These are phyloP conservation scores for Cutaneotrichosporon dermatis DNA, from an alignment of 1,284 basidiomycete genomes.

Conservation along the genomic window DNA sequence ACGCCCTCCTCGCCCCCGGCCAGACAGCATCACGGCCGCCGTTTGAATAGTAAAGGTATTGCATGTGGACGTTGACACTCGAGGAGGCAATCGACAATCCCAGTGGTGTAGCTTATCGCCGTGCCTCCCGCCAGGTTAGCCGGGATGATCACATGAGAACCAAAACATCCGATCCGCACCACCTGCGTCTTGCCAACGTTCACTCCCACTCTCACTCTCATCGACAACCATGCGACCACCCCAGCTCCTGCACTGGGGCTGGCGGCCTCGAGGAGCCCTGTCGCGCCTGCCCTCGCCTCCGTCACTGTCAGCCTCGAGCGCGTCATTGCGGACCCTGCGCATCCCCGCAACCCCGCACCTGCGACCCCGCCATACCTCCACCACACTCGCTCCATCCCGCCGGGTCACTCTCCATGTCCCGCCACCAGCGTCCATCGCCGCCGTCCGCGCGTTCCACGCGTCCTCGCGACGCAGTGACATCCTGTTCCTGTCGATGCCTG, in stretches of 20 bases:
- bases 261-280: not conserved
- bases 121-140: too few species aligned
- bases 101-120: too few species aligned
- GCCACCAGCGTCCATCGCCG: too few species aligned
- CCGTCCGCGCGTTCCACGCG: conserved; percentile 36
- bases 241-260: not conserved
- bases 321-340: not conserved
- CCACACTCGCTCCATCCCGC: not conserved
- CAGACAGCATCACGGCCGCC: too few species aligned
- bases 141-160: too few species aligned
- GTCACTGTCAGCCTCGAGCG: not conserved
- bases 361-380: not conserved
- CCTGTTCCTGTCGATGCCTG: conserved; percentile 52
- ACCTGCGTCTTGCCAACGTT: not conserved
- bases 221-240: not conserved
- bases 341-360: not conserved
- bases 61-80: too few species aligned
- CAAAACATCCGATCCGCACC: too few species aligned
- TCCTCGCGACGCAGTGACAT: conserved; percentile 45
- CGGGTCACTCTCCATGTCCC: too few species aligned
- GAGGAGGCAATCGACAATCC: too few species aligned
- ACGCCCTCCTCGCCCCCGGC: too few species aligned
- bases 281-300: not conserved
- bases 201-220: not conserved
- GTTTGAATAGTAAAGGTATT: too few species aligned